Evolutionary conservation across 108 stramenopile species (phyloP), one percentile per base, ranked within the genome.

Genomic region (Cyclotella baltica): DNA sequence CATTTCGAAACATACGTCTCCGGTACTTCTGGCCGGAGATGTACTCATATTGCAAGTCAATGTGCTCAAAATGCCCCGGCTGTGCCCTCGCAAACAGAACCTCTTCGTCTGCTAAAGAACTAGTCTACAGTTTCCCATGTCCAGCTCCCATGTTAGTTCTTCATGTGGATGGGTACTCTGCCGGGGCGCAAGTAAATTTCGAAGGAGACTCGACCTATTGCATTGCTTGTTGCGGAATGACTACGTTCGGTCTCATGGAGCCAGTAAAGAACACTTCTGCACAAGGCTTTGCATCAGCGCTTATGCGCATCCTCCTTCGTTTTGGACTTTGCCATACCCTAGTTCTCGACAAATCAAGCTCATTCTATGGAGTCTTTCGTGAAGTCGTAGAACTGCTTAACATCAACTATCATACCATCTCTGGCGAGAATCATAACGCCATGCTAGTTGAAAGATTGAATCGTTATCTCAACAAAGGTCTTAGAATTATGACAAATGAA

Each of bases 371-470:
- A 0, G 46, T 33, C 0, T 67, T 67, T 34, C 25, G 23, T 20
- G 66, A 40, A 4, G 25, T 36, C 27, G 27, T 46, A 8, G 28
- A 30, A 0, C 19, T 67, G 6, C 48, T 67, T 16, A 38, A 67
- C 20, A 59, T 75, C 3, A 75, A 66, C 29, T 2, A 3, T 33
- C 36, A 67, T 43, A 16, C 20, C 19, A 6, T 66, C 0, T 66
- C 64, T 16, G 53, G 64, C 28, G 77, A 51, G 0, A 84, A 84
- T 28, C 83, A 78, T 53, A 40, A 84, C 19, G 38, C 70, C 19
- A 77, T 84, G 50, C 33, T 73, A 2, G 62, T 72, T n/a, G 77
- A 84, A 63, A 28, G 75, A 25, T n/a, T 82, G 35, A 67, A 71
- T 37, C 5, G 69, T 1, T 76, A 51, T 30, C 38, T 70, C 23